Evolutionary conservation across 306 rosid species (phyloP).

Genomic region (Gynostemma pentaphyllum): DNA sequence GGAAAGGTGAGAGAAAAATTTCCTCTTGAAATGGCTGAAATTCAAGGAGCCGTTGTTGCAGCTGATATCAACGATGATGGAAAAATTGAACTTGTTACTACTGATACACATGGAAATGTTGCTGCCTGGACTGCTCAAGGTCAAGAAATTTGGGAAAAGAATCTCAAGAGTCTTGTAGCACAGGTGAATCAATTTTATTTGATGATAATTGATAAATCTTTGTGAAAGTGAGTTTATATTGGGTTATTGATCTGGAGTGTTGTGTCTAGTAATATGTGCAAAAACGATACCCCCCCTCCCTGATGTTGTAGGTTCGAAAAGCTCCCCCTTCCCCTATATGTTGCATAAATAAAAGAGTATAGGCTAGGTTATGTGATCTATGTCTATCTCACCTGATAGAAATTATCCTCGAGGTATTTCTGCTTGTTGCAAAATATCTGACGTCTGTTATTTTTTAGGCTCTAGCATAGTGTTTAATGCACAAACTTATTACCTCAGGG

Average conservation of each 20-base stretch:
- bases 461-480: not conserved
- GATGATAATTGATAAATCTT: too few relatives aligned
- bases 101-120: constrained; percentile 90
- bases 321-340: too few relatives aligned
- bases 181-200: constrained; percentile 64
- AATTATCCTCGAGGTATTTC: not conserved
- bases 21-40: constrained; percentile 99
- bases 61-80: constrained; percentile 99
- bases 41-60: constrained; percentile 81
- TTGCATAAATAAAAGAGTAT: too few relatives aligned
- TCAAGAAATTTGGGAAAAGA: constrained; percentile 71
- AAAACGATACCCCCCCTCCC: too few relatives aligned
- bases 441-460: not conserved
- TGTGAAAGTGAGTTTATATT: not conserved
- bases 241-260: not conserved
- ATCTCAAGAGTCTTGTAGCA: constrained; percentile 88
- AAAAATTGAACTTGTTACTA: constrained; percentile 82
- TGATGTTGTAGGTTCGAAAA: too few relatives aligned
- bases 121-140: constrained; percentile 96
- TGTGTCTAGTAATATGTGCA: not conserved
- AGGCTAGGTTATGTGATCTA: not conserved
- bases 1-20: constrained; percentile 86
- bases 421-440: not conserved
- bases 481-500: constrained; percentile 36
- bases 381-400: not conserved